Percentiles rank a stretch among this genome's conserved stretches.
Conservation (phyloP, 1,284 basidiomycete genomes). For the Naganishia sp. region DNA sequence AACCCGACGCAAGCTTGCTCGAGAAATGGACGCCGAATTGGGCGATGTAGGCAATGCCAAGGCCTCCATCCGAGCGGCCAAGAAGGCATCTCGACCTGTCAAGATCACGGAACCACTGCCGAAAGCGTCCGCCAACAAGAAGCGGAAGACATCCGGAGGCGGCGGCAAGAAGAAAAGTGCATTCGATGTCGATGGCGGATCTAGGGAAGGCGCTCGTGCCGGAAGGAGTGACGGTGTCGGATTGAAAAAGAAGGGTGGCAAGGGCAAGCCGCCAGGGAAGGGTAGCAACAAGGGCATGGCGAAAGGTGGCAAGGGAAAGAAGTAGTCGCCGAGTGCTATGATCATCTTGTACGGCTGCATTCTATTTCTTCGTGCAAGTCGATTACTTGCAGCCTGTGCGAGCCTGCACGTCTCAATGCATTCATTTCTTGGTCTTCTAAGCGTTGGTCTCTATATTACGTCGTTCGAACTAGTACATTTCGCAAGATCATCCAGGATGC, state of each 20-base stretch:
- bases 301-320: conserved; percentile 24
- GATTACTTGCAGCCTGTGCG: too few relatives aligned
- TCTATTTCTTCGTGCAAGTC: too few relatives aligned
- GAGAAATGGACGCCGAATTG: conserved; percentile 71
- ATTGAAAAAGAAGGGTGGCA: conserved; percentile 33
- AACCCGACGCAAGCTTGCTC: conserved; percentile 81
- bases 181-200: conserved; percentile 33
- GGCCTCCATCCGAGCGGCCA: conserved; percentile 79
- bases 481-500: too few relatives aligned
- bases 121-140: conserved; percentile 46
- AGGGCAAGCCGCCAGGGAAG: conserved; percentile 29
- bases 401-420: too few relatives aligned
- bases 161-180: conserved; percentile 38
- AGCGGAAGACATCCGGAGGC: conserved; percentile 37
- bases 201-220: conserved; percentile 31
- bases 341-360: background rate
- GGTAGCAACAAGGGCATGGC: conserved; percentile 28
- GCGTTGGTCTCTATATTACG: background rate
- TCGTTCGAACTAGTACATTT: background rate
- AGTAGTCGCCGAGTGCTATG: background rate
- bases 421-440: too few relatives aligned
- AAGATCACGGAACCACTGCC: conserved; percentile 58
- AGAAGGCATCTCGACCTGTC: conserved; percentile 67
- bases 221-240: conserved; percentile 35
- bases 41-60: conserved; percentile 62